Evolutionary conservation across 2,329 filamentous ascomycete genomes (phyloP), one percentile per base, ranked within the genome.

Genomic region (Tolypocladium endophyticum): DNA sequence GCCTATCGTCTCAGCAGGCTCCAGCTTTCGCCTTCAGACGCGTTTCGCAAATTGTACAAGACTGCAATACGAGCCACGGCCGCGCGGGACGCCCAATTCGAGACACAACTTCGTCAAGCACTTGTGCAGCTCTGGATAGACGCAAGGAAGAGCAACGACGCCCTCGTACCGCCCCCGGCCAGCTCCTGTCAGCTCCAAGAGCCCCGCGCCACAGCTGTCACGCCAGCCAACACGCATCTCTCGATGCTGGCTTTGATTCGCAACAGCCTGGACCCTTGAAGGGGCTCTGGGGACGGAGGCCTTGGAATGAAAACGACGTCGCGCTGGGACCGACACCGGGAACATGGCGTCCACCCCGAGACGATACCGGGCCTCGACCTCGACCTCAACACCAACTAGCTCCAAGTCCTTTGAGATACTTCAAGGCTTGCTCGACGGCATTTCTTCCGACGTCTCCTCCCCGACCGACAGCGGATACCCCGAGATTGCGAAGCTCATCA

Each of bases 361-460:
- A 70, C 80, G 85, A 61, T 85, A 85, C 68, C 82, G 85, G 64
- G 86, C 85, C 61, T 87, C 84, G 61, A 88, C 85, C 50, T 83
- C 83, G 61, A 77, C 83, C 61, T 87, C 85, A 52, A 77, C 82
- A 61, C 87, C 84, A 50, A 77, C 74, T 55, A 76, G 81, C 58
- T 83, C 84, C 64, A 85, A 87, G 73, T 81, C 84, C 43, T 80
- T 81, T 64, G 82, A 85, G 66, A 79, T 86, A 57, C 74, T 87
- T 43, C 80, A 81, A 63, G 71, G 72, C 52, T 76, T 86, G 54
- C 77, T 87, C 63, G 78, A 83, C 56, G 67, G 72, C 63, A 69
- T 83, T 53, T 67, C 74, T 58, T 64, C 64, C 57, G 68, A 69
- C 36, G 67, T 72, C 18, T 72, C 72, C 5, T 62, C 74, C 8